Base-by-base conservation (phyloP, 2,329 filamentous ascomycete genomes). In the Blastomyces gilchristii region DNA sequence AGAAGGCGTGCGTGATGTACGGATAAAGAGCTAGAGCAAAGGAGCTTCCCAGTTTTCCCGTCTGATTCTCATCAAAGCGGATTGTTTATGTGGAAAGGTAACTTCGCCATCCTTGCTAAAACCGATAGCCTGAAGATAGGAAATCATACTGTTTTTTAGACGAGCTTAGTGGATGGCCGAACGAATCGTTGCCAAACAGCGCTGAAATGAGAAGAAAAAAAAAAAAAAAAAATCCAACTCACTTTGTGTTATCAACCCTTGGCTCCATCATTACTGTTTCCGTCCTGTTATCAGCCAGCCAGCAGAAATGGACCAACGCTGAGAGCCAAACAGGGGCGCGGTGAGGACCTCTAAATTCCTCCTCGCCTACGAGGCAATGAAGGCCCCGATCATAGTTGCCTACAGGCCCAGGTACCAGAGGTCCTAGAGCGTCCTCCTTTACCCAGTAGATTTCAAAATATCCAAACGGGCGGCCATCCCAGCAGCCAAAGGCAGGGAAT, bases 361-460 rank as follows among this genome's bases (percentile, higher is more conserved):
- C 87, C 76, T 97, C 94, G 0, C 94, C 94, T 3, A 99, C 83
- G 49, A 99, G 79, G 14, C 94, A 85, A 71, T 99, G 94, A 22
- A 97, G 77, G 0, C 94, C 94, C 7, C 94, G 82, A 69, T 97
- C 93, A 76, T 88, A 97, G 69, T 96, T 89, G 8, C 83, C 84
- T 0, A 86, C 85, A 3, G 83, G 82, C 28, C 82, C 82, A 0
- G 73, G 86, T 3, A 95, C 75, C 67, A 90, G 81, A 58, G 81
- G 83, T 0, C 90, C 91, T 0, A 99, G 74, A 0, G 81, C 78
- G 71, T 97, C 94, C 73, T 99, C 94, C 71, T 96, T 96, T 3
- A 94, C 91, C 93, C 94, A 99, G 77, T 99, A 99, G 43, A 99
- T 83, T 78, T 99, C 94, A 72, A 99, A 97, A 73, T 95, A 99